Evolutionary conservation across 371 early-diverging fungal species (phyloP), one percentile per base, ranked within the genome.

Genomic region (Mucor irregularis): DNA sequence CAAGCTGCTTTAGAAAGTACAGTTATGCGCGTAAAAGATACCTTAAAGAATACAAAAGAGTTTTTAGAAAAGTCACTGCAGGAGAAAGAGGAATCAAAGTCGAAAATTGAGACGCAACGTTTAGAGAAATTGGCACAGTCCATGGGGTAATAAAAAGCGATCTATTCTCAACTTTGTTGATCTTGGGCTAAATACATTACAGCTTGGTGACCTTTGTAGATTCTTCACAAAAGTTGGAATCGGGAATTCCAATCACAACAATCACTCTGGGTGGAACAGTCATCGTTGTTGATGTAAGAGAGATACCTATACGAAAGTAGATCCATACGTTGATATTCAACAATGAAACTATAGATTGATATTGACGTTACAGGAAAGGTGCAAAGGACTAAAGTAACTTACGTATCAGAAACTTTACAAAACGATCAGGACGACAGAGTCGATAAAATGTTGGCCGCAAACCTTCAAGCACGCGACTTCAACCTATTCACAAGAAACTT

Each of bases 221-320:
- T 35, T 64, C 78, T 7, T 67, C 74, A 29, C 70, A 74, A 22
- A 65, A 71, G 39, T 54, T 70, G 19, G 75, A 78, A 14, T 69
- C 69, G 10, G 59, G 66, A 0, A 39, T 64, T 8, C 71, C 75
- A 25, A 68, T 74, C 9, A 82, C 82, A 7, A 84, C 82, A 1
- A 67, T 84, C 21, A 84, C 81, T 1, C 51, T 82, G 4, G 84
- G 81, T 35, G 84, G 84, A 16, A 82, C 69, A 6, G 74, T 78
- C 8, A 84, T 84, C 68, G 84, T 84, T 25, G 63, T 84, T 40
- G 84, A 84, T 68, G 84, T 84, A 71, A 44, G 78, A 38, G 11
- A 9, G 9, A 22, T 29, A 6, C 22, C 16, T 2, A 30, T 24
- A 37, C 14, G 19, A 17, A 22, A 28, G 7, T 30, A 13, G 11